Conservation (phyloP, 176 grass and related monocot genomes). For the Saccharum spontaneum region DNA sequence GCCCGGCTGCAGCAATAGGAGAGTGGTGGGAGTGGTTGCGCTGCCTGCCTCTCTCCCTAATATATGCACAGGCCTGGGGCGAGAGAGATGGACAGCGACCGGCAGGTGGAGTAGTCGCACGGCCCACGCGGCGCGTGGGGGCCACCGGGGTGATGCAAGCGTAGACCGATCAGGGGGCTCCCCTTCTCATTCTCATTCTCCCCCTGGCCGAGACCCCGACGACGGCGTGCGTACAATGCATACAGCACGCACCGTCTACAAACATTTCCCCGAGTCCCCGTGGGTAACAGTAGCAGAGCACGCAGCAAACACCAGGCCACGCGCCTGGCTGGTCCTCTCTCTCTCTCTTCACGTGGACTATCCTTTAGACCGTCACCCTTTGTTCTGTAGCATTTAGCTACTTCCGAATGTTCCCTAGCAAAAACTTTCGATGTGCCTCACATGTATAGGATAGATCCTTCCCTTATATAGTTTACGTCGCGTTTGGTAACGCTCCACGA, state of each 20-base stretch:
- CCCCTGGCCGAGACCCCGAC: neutral
- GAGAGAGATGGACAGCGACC: neutral
- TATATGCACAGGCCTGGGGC: constrained; percentile 18
- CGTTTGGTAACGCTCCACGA: no score
- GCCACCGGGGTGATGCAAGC: neutral
- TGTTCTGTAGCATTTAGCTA: constrained; percentile 51
- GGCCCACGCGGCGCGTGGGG: neutral
- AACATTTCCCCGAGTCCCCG: neutral
- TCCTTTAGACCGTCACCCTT: neutral
- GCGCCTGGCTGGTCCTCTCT: neutral
- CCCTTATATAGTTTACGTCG: no score
- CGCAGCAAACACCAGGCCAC: neutral
- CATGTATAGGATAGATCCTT: neutral
- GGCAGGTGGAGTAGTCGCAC: neutral
- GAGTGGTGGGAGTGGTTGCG: constrained; percentile 40
- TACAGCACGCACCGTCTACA: neutral
- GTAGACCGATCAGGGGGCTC: neutral
- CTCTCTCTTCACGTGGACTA: constrained; percentile 40
- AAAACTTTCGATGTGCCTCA: constrained; percentile 7
- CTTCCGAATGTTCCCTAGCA: constrained; percentile 37
- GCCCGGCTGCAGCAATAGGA: neutral
- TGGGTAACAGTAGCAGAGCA: neutral
- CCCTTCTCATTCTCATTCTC: neutral
- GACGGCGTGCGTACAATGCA: neutral
- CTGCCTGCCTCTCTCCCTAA: neutral